Percentiles rank a stretch among this genome's conserved stretches.
Evolutionary conservation across 129 eudicot species (phyloP).

Genomic region (Logfia minima): DNA sequence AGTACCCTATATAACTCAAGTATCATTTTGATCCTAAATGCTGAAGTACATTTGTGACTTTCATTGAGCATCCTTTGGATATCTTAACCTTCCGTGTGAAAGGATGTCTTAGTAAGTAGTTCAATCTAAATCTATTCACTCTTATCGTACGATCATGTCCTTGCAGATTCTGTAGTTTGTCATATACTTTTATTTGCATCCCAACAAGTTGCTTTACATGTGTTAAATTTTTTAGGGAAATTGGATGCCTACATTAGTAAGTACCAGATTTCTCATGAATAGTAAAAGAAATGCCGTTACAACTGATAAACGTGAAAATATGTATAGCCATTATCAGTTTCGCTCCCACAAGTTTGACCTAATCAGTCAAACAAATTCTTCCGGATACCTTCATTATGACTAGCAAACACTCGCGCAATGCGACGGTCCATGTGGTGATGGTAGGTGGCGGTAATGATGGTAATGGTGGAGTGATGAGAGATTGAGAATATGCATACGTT

Average conservation of each 20-base stretch:
- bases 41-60: background rate
- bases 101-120: background rate
- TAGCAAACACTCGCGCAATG: too few species aligned
- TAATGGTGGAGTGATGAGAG: too few species aligned
- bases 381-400: background rate
- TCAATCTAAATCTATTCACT: background rate
- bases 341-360: conserved; percentile 1
- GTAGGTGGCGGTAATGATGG: too few species aligned
- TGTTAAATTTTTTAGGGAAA: background rate
- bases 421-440: too few species aligned
- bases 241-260: background rate
- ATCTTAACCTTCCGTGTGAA: background rate
- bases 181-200: background rate
- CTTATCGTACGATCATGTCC: conserved; percentile 1
- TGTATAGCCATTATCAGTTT: background rate
- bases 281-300: background rate
- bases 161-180: background rate
- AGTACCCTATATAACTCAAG: background rate
- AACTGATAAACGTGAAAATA: background rate
- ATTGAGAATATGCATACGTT: too few species aligned
- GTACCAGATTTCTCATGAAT: background rate
- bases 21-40: background rate
- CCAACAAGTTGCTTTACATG: background rate
- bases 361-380: background rate
- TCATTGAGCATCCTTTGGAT: background rate